Conservation (phyloP, 306 rosid species). For the Castanospermum australe region DNA sequence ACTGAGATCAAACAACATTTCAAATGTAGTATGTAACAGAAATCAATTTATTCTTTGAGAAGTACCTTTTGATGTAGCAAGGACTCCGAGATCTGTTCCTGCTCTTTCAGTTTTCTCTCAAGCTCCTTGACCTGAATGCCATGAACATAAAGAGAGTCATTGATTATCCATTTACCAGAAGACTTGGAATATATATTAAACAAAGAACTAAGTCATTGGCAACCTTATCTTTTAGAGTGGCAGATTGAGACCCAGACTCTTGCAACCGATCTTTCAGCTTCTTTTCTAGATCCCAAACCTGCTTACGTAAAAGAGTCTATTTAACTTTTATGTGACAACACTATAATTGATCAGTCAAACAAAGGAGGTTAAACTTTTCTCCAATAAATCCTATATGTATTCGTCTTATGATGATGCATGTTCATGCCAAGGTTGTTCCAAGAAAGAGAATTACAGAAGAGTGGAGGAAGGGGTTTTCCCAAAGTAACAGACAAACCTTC, state of each 20-base stretch:
- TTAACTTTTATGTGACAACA: slow-evolving; percentile 1
- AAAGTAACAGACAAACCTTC: slow-evolving; percentile 47
- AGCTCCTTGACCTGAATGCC: slow-evolving; percentile 61
- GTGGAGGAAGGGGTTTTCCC: slow-evolving; percentile 6
- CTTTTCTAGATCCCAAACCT: slow-evolving; percentile 76
- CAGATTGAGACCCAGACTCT: slow-evolving; percentile 57
- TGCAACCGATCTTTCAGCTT: slow-evolving; percentile 64
- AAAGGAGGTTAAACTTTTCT: background rate
- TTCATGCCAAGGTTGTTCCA: background rate
- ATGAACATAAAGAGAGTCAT: background rate
- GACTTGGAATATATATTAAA: background rate
- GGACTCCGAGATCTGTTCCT: slow-evolving; percentile 51
- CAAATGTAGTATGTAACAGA: background rate
- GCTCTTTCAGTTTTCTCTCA: slow-evolving; percentile 70
- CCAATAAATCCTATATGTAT: background rate
- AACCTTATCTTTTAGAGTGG: slow-evolving; percentile 71
- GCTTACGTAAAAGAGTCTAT: slow-evolving; percentile 13
- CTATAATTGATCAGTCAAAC: background rate
- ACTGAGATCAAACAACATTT: background rate
- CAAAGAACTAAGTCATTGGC: slow-evolving; percentile 7
- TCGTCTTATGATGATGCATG: background rate
- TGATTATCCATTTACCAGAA: slow-evolving; percentile 4
- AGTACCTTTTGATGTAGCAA: slow-evolving; percentile 65
- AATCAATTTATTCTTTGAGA: background rate
- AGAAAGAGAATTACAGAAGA: background rate